Percentiles rank a stretch among this genome's conserved stretches.
phyloP scores from a whole-genome alignment of 352 stramenopile genomes.

The Globisporangium polare region DNA sequence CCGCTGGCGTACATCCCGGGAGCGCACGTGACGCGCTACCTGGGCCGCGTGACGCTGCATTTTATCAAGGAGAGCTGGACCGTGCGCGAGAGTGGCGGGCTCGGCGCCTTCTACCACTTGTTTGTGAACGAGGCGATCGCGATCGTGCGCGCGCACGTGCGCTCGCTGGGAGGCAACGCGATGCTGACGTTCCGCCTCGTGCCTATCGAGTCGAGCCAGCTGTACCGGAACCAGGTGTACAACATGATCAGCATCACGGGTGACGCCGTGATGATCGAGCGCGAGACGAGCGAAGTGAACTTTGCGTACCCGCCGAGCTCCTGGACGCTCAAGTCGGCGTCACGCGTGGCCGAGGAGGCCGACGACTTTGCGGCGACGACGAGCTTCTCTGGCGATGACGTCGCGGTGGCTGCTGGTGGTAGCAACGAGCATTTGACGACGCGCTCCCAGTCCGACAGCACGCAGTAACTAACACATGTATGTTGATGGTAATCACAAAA shows the following conservation, averaged over 20 bases:
- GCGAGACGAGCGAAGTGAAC: slow-evolving; percentile 34
- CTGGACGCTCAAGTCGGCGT: slow-evolving; percentile 30
- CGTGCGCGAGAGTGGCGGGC: slow-evolving; percentile 77
- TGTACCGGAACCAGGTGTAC: slow-evolving; percentile 90
- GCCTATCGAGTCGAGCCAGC: slow-evolving; percentile 83
- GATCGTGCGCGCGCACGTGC: slow-evolving; percentile 82
- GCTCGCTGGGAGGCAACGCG: slow-evolving; percentile 76
- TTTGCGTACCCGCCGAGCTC: slow-evolving; percentile 23
- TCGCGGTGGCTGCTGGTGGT: background rate
- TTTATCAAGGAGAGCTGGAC: slow-evolving; percentile 91
- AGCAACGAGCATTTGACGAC: background rate
- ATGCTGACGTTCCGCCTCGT: slow-evolving; percentile 86
- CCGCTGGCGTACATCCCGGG: slow-evolving; percentile 75
- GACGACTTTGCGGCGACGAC: slow-evolving; percentile 6
- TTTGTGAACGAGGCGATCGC: slow-evolving; percentile 87
- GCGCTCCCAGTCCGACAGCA: background rate
- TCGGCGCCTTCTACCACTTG: slow-evolving; percentile 85
- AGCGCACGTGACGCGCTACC: slow-evolving; percentile 66
- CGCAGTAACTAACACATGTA: background rate
- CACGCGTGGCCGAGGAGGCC: slow-evolving; percentile 11
- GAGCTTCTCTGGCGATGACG: slow-evolving; percentile 10
- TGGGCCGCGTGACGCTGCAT: slow-evolving; percentile 84
- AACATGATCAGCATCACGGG: slow-evolving; percentile 91
- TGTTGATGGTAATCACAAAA: background rate
- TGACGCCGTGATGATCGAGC: slow-evolving; percentile 79